Evolutionary conservation across 495 filamentous ascomycete species (phyloP).

Genomic region (Aspergillus funiculosus): DNA sequence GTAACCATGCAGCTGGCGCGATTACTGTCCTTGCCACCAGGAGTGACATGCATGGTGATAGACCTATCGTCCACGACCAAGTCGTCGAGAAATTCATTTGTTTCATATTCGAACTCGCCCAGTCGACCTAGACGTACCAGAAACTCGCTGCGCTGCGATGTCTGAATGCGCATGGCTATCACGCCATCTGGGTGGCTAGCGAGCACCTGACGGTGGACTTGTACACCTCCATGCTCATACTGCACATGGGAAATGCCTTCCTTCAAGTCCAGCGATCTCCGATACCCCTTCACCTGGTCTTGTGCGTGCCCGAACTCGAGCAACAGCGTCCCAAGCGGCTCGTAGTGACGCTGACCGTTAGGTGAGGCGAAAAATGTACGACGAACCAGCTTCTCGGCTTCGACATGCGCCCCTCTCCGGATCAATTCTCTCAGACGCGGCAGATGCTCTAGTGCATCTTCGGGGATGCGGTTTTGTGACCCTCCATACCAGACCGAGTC

Average conservation of each 20-base stretch:
- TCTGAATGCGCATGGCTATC: slow-evolving; percentile 36
- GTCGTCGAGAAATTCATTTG: slow-evolving; percentile 38
- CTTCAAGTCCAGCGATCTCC: slow-evolving; percentile 39
- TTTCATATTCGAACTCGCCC: slow-evolving; percentile 36
- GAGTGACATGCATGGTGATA: slow-evolving; percentile 37
- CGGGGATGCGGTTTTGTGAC: slow-evolving; percentile 40
- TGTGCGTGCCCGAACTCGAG: slow-evolving; percentile 40
- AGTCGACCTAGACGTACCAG: slow-evolving; percentile 27
- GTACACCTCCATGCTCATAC: slow-evolving; percentile 31
- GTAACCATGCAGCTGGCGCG: slow-evolving; percentile 30
- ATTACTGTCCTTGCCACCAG: slow-evolving; percentile 31
- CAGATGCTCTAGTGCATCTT: slow-evolving; percentile 30
- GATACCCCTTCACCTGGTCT: slow-evolving; percentile 31
- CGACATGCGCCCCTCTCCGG: slow-evolving; percentile 32
- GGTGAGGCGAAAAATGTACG: slow-evolving; percentile 40
- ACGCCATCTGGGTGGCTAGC: slow-evolving; percentile 39
- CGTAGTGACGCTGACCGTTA: slow-evolving; percentile 41
- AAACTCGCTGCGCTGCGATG: slow-evolving; percentile 25
- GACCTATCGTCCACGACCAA: slow-evolving; percentile 18
- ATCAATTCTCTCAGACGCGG: slow-evolving; percentile 38
- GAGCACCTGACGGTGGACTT: slow-evolving; percentile 31
- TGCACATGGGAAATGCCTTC: slow-evolving; percentile 32
- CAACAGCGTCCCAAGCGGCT: slow-evolving; percentile 41
- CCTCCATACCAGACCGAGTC: slow-evolving; percentile 50
- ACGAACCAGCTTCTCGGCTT: slow-evolving; percentile 39